Percentiles rank a stretch among this genome's conserved stretches.
phyloP scores from a whole-genome alignment of 2,329 filamentous ascomycete species.

The Botrytis elliptica region DNA sequence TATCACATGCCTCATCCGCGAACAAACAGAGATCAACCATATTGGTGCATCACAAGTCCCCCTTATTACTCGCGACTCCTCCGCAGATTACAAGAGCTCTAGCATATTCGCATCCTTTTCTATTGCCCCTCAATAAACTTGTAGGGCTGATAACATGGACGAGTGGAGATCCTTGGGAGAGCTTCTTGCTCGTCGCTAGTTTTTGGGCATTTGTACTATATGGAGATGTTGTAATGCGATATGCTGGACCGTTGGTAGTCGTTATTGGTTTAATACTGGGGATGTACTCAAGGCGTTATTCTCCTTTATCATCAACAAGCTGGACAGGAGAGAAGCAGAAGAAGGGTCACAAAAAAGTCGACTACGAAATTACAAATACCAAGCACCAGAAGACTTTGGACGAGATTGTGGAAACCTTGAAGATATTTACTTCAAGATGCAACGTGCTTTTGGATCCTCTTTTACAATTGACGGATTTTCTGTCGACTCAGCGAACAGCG shows the following conservation, averaged over 20 bases:
- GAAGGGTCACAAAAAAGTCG: conserved; percentile 49
- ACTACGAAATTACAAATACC: conserved; percentile 59
- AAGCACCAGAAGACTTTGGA: conserved; percentile 92
- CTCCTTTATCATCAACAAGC: conserved; percentile 81
- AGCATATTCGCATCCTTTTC: conserved; percentile 92
- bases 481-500: conserved; percentile 85
- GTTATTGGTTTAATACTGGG: conserved; percentile 78
- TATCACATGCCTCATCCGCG: conserved; percentile 61
- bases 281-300: conserved; percentile 91
- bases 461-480: conserved; percentile 84
- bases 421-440: conserved; percentile 85
- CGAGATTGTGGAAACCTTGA: conserved; percentile 92
- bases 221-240: conserved; percentile 77
- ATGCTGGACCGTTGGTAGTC: conserved; percentile 78
- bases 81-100: conserved; percentile 92
- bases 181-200: conserved; percentile 78
- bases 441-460: conserved; percentile 90
- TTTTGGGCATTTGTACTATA: conserved; percentile 90
- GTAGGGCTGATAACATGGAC: conserved; percentile 91
- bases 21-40: conserved; percentile 84
- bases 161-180: conserved; percentile 91
- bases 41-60: conserved; percentile 94
- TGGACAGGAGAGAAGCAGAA: conserved; percentile 63
- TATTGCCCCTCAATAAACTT: conserved; percentile 83
- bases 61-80: conserved; percentile 86